Evolutionary conservation across 768 basidiomycete species (phyloP).

Genomic region (Lyophyllum shimeji): DNA sequence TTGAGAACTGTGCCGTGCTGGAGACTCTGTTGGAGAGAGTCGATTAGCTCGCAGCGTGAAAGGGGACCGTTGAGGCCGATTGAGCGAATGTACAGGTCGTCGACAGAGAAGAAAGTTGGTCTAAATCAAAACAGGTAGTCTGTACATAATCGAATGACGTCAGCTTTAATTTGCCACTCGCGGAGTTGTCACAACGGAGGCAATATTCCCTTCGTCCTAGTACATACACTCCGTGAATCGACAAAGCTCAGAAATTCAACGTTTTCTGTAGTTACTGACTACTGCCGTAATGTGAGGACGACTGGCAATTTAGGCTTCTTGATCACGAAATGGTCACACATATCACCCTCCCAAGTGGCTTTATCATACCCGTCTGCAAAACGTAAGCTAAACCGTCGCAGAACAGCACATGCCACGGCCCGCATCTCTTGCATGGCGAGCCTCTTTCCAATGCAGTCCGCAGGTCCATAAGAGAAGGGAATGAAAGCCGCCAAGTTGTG

Average conservation of each 20-base stretch:
- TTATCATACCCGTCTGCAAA: slow-evolving; percentile 25
- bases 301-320: slow-evolving; percentile 30
- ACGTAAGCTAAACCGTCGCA: slow-evolving; percentile 29
- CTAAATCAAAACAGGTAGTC: neutral
- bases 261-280: no score
- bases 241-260: no score
- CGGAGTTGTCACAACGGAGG: neutral
- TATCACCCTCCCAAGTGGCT: slow-evolving; percentile 24
- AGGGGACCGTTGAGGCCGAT: neutral
- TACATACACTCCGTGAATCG: no score
- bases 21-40: neutral
- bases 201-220: neutral
- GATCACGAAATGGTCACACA: slow-evolving; percentile 30
- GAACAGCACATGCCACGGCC: slow-evolving; percentile 24
- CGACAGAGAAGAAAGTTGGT: no score
- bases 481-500: slow-evolving; percentile 30
- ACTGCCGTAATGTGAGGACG: slow-evolving; percentile 1
- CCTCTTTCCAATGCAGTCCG: slow-evolving; percentile 47
- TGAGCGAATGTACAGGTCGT: no score
- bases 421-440: slow-evolving; percentile 36
- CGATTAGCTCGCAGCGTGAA: neutral
- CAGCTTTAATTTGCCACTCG: neutral
- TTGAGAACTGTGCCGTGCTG: neutral
- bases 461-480: slow-evolving; percentile 44
- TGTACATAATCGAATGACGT: neutral